phyloP scores from a whole-genome alignment of 768 basidiomycete species.

The Lactarius akahatsu region DNA sequence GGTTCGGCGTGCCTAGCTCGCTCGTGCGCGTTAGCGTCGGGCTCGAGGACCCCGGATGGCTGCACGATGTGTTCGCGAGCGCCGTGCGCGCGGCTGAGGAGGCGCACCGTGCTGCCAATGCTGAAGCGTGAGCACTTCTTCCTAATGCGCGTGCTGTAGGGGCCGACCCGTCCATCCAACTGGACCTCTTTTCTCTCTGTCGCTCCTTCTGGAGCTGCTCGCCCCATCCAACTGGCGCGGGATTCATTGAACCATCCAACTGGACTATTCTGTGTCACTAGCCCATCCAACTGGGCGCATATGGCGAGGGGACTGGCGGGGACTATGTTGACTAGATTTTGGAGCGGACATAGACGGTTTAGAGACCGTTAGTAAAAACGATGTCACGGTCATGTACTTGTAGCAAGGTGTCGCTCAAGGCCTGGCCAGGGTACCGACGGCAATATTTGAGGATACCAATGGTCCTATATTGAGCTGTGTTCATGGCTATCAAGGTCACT shows the following conservation, averaged over 20 bases:
- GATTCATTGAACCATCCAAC: constrained; percentile 8
- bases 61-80: constrained; percentile 57
- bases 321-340: background rate
- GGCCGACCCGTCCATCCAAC: constrained; percentile 25
- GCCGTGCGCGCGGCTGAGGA: constrained; percentile 77
- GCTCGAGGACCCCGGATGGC: constrained; percentile 63
- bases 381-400: background rate
- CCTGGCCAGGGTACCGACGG: background rate
- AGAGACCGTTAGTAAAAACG: background rate
- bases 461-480: background rate
- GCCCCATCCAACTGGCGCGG: constrained; percentile 19
- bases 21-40: constrained; percentile 92
- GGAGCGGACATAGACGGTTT: background rate
- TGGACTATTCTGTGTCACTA: constrained; percentile 11
- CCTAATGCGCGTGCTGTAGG: background rate
- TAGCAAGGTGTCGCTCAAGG: too few relatives aligned
- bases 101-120: constrained; percentile 9
- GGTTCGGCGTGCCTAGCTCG: constrained; percentile 79
- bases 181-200: constrained; percentile 4
- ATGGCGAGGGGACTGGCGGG: background rate
- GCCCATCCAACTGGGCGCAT: constrained; percentile 28
- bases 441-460: background rate
- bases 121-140: background rate
- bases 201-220: background rate
- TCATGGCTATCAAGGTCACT: too few relatives aligned